Evolutionary conservation across 208 protist genomes (phyloP).

Genomic region (Leishmania arabica): DNA sequence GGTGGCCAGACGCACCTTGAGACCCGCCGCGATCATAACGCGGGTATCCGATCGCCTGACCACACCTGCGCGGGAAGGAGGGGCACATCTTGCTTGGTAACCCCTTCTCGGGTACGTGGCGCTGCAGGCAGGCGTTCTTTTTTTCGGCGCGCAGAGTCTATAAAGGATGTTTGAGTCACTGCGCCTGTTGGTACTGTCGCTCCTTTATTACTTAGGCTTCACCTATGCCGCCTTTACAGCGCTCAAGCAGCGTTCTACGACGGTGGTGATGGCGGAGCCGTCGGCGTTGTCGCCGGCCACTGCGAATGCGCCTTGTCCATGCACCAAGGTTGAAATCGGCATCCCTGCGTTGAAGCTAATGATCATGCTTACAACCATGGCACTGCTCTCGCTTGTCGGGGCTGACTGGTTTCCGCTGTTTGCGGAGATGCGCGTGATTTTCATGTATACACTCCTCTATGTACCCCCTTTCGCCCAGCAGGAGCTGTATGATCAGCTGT

Average conservation of each 20-base stretch:
- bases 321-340: conserved; percentile 17
- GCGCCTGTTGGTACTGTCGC: conserved; percentile 18
- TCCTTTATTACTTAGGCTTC: conserved; percentile 44
- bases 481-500: conserved; percentile 60
- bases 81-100: too few relatives aligned
- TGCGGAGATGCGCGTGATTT: conserved; percentile 54
- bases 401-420: conserved; percentile 61
- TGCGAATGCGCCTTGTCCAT: background rate
- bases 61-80: background rate
- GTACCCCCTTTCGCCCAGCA: conserved; percentile 47
- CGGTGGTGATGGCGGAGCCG: background rate
- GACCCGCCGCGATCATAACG: background rate
- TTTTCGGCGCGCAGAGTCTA: background rate
- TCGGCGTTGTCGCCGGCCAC: background rate
- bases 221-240: conserved; percentile 54
- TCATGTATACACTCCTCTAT: conserved; percentile 61
- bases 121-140: background rate
- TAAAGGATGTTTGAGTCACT: conserved; percentile 29
- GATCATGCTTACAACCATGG: conserved; percentile 58
- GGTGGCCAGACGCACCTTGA: background rate
- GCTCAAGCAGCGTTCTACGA: conserved; percentile 36
- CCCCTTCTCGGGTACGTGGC: background rate
- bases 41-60: background rate
- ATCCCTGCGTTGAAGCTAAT: conserved; percentile 60
- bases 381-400: conserved; percentile 47